These are phyloP conservation scores for Neurospora intermedia DNA, from an alignment of 495 filamentous ascomycete species.

Conservation along the genomic window DNA sequence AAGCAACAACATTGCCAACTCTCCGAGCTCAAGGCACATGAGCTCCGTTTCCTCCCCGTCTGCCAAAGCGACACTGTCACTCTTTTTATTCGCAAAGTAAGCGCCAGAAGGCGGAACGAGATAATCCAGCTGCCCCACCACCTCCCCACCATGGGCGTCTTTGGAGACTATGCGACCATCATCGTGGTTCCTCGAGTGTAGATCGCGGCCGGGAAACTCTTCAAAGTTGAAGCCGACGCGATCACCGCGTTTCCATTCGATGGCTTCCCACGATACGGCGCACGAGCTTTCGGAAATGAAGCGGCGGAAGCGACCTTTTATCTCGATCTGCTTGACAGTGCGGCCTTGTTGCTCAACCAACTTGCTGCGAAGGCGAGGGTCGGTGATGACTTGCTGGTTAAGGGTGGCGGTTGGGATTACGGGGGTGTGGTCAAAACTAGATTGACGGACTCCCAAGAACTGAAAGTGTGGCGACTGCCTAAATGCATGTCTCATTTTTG, in stretches of 20 bases:
- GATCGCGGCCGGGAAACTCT: slow-evolving; percentile 8
- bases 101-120: neutral
- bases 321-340: slow-evolving; percentile 14
- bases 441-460: slow-evolving; percentile 6
- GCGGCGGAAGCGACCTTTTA: slow-evolving; percentile 17
- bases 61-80: slow-evolving; percentile 2
- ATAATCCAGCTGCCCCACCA: slow-evolving; percentile 23
- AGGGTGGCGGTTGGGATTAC: neutral
- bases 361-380: slow-evolving; percentile 2
- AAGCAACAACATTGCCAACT: slow-evolving; percentile 22
- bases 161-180: slow-evolving; percentile 18
- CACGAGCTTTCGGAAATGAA: slow-evolving; percentile 12
- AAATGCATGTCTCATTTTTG: slow-evolving; percentile 14
- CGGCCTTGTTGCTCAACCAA: slow-evolving; percentile 15
- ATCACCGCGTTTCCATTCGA: slow-evolving; percentile 10
- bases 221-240: slow-evolving; percentile 14
- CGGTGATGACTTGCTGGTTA: neutral
- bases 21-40: slow-evolving; percentile 22
- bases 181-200: slow-evolving; percentile 11
- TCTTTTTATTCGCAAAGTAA: neutral
- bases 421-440: neutral
- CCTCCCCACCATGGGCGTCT: slow-evolving; percentile 20
- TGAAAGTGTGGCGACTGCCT: slow-evolving; percentile 13
- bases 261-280: slow-evolving; percentile 10
- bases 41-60: slow-evolving; percentile 18